Evolutionary conservation across 2,329 filamentous ascomycete species (phyloP).

Genomic region (Fusarium robinianum): DNA sequence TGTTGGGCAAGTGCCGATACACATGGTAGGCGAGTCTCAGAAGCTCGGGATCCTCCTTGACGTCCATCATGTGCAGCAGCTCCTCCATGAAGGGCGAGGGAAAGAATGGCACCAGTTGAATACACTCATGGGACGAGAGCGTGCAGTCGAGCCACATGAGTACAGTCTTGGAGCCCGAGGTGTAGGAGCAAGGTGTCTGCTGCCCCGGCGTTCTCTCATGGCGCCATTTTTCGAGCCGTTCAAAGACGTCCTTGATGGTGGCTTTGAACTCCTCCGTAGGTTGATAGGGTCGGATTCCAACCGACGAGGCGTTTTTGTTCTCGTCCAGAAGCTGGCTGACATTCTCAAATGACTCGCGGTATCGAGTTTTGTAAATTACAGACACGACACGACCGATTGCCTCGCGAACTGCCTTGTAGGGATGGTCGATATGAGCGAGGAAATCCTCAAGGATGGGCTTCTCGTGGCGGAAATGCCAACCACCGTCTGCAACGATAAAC

Average conservation of each 20-base stretch:
- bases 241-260: constrained; percentile 76
- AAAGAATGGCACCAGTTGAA: constrained; percentile 88
- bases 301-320: constrained; percentile 79
- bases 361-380: constrained; percentile 85
- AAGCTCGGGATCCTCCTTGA: constrained; percentile 96
- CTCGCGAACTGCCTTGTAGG: constrained; percentile 96
- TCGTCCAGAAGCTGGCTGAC: constrained; percentile 74
- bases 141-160: constrained; percentile 93
- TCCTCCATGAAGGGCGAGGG: constrained; percentile 87
- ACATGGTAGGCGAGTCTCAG: constrained; percentile 95
- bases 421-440: constrained; percentile 88
- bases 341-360: constrained; percentile 90
- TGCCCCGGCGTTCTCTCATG: constrained; percentile 82
- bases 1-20: constrained; percentile 93
- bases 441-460: constrained; percentile 89
- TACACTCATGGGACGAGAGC: constrained; percentile 90
- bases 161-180: constrained; percentile 93
- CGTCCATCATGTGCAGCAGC: constrained; percentile 99
- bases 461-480: constrained; percentile 95
- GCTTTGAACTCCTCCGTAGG: constrained; percentile 73
- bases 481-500: constrained; percentile 81
- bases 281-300: constrained; percentile 83
- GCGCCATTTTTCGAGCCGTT: constrained; percentile 83
- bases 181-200: constrained; percentile 92
- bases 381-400: constrained; percentile 89